Evolutionary conservation across 2,329 filamentous ascomycete genomes (phyloP), one percentile per base, ranked within the genome.

Genomic region (Diaporthe sp.): DNA sequence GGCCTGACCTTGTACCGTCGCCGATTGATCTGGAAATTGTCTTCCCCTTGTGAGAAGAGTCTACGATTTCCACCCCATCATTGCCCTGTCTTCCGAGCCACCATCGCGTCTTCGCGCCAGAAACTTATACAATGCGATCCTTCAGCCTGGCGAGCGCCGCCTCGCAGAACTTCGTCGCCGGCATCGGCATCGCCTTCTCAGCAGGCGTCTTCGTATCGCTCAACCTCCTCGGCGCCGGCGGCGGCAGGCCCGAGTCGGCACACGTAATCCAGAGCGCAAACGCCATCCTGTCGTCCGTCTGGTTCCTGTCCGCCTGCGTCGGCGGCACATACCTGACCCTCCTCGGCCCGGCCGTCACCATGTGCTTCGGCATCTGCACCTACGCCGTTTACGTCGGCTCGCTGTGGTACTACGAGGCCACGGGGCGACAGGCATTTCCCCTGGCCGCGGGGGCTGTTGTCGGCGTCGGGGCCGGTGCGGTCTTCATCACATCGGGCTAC

Each of bases 391-490:
- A 71, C 27, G 51, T 59, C 32, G 68, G 51, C 13, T 71, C 25
- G 2, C 15, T 44, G 39, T 58, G 66, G 66, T 70, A 58, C 25
- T 70, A 70, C 50, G 66, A 70, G 47, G 30, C 47, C 66, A 58
- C 25, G 8, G 51, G 66, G 12, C 66, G 27, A 6, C 66, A 58
- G 50, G 66, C 50, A 15, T 70, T 70, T n/a, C 66, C 66, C 5
- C 35, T 70, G 6, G 58, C 58, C 4, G n/a, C 37, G 58, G 58
- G 58, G 13, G 58, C 37, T 44, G 9, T 61, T 10, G 22, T 61
- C n/a, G 58, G 58, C 15, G n/a, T 44, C 6, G 58, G 37, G 8
- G 58, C 37, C 3, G 37, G 58, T 13, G 58, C 37, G 2, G 58
- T 61, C n/a, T 42, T 61, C n/a, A 61, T 61, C 37, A 61, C 58